phyloP scores from a whole-genome alignment of 768 basidiomycete species.

The Termitomyces sp. region DNA sequence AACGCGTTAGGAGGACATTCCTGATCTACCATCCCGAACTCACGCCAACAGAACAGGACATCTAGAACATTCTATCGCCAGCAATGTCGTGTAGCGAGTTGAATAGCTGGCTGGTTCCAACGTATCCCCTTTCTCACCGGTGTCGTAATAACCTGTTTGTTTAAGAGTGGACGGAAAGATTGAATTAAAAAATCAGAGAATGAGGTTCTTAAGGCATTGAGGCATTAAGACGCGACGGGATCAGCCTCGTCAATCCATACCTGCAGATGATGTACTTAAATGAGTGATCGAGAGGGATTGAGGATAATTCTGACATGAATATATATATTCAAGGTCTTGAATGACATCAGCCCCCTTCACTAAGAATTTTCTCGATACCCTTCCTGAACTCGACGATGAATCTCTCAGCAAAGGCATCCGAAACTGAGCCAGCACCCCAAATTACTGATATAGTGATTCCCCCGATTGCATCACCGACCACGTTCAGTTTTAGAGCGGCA shows the following conservation, averaged over 20 bases:
- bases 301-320: no score
- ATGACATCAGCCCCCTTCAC: background rate
- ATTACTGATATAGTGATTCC: slow-evolving; percentile 19
- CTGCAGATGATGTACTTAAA: background rate
- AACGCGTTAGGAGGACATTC: background rate
- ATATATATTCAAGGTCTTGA: background rate
- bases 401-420: slow-evolving; percentile 15
- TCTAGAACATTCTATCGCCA: no score
- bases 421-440: slow-evolving; percentile 20
- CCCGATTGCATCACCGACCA: slow-evolving; percentile 19
- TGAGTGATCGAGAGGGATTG: background rate
- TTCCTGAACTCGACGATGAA: slow-evolving; percentile 16
- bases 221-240: background rate
- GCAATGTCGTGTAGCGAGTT: background rate
- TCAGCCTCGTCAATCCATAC: background rate
- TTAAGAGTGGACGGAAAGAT: background rate
- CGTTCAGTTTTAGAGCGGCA: slow-evolving; percentile 23
- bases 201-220: background rate
- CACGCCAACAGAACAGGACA: background rate
- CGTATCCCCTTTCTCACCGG: background rate
- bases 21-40: background rate
- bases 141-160: background rate
- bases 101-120: background rate
- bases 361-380: slow-evolving; percentile 8
- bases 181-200: background rate